Percentiles rank a stretch among this genome's conserved stretches.
These are phyloP conservation scores for Strobilomyces dryophilus DNA, from an alignment of 768 basidiomycete genomes.

Conservation along the genomic window DNA sequence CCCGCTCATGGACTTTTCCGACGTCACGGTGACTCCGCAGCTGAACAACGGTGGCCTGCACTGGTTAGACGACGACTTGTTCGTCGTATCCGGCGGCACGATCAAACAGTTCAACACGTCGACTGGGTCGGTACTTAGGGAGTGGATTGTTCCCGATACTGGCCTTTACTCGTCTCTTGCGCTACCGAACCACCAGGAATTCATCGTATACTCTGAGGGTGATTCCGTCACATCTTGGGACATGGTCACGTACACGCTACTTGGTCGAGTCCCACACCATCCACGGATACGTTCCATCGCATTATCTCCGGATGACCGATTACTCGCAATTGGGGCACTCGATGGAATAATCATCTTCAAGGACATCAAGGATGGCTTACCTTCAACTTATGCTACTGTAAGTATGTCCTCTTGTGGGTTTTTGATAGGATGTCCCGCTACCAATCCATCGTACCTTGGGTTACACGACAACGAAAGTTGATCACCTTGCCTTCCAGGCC, in stretches of 20 bases:
- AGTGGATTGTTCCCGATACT: not conserved
- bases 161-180: not conserved
- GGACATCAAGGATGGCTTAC: not conserved
- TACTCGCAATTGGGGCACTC: not conserved
- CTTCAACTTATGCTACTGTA: not conserved
- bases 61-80: not conserved
- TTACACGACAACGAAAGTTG: too few species aligned
- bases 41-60: not conserved
- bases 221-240: not conserved
- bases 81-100: not conserved
- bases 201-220: not conserved
- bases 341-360: not conserved
- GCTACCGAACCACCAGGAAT: not conserved
- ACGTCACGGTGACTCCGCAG: not conserved
- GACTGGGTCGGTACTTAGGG: not conserved
- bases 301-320: too few species aligned
- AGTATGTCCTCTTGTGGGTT: too few species aligned
- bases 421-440: too few species aligned
- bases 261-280: not conserved
- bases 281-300: not conserved
- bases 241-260: not conserved
- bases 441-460: too few species aligned
- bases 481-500: not conserved
- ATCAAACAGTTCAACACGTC: not conserved
- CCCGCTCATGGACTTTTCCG: not conserved